Evolutionary conservation across 805 yeast species (phyloP).

Genomic region (Helenozyma rhizophorensis): DNA sequence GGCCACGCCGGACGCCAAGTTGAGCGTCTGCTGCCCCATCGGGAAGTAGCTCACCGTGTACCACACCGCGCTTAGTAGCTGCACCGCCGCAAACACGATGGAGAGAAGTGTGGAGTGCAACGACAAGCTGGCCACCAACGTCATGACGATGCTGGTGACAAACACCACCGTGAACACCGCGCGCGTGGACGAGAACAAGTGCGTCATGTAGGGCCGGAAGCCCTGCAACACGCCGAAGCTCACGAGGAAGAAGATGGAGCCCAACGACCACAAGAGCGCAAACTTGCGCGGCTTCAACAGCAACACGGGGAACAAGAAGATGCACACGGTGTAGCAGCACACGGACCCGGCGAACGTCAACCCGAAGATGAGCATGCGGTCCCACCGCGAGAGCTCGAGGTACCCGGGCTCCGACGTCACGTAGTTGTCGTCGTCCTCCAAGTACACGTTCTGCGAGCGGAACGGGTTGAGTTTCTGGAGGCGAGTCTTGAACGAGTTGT

Average conservation of each 20-base stretch:
- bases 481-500: slow-evolving; percentile 22
- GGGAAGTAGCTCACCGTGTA: slow-evolving; percentile 46
- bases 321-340: slow-evolving; percentile 39
- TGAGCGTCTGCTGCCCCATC: slow-evolving; percentile 42
- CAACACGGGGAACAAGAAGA: slow-evolving; percentile 40
- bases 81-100: slow-evolving; percentile 38
- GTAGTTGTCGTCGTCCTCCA: slow-evolving; percentile 40
- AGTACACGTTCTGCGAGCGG: slow-evolving; percentile 30
- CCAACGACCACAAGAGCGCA: slow-evolving; percentile 45
- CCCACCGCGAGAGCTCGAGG: slow-evolving; percentile 43
- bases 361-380: slow-evolving; percentile 42
- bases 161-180: slow-evolving; percentile 36
- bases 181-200: slow-evolving; percentile 39
- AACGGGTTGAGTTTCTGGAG: slow-evolving; percentile 39
- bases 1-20: slow-evolving; percentile 40
- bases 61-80: slow-evolving; percentile 39
- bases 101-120: slow-evolving; percentile 36
- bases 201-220: slow-evolving; percentile 34
- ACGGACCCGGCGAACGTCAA: slow-evolving; percentile 40
- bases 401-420: slow-evolving; percentile 43
- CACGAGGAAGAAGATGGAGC: slow-evolving; percentile 41
- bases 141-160: slow-evolving; percentile 35
- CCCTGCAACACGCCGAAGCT: slow-evolving; percentile 46
- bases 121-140: slow-evolving; percentile 33
- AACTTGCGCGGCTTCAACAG: slow-evolving; percentile 41